phyloP scores from a whole-genome alignment of 148 eudicot genomes.

The Dianthus caryophyllus region DNA sequence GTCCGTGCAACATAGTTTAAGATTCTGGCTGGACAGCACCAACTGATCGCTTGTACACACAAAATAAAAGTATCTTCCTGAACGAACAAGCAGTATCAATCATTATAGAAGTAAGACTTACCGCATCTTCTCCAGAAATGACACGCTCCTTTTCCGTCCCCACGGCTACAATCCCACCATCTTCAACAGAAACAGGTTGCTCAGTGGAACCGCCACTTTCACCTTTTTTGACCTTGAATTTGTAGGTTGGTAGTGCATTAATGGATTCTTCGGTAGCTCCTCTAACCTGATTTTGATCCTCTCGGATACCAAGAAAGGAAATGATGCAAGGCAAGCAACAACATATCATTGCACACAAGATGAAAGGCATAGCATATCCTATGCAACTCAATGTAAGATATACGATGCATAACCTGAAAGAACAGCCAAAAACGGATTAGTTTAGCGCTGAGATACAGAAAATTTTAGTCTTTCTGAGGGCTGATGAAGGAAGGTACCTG shows the following conservation, averaged over 20 bases:
- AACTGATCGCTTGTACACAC: neutral
- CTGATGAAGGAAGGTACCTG: conserved; percentile 34
- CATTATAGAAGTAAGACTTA: conserved; percentile 31
- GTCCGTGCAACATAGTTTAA: too few species aligned
- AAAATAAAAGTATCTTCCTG: neutral
- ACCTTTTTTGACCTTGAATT: conserved; percentile 50
- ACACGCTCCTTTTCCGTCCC: conserved; percentile 68
- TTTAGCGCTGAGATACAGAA: neutral
- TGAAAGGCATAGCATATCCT: conserved; percentile 80
- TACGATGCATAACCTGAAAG: conserved; percentile 62
- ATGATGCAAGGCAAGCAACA: conserved; percentile 82
- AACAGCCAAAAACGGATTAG: conserved; percentile 8
- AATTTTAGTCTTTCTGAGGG: neutral
- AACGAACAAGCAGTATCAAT: neutral
- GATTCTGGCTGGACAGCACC: neutral
- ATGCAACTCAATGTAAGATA: conserved; percentile 68
- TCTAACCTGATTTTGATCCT: conserved; percentile 50
- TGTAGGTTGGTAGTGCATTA: conserved; percentile 60
- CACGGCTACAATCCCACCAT: conserved; percentile 56
- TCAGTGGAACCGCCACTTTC: conserved; percentile 27
- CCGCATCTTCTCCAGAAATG: conserved; percentile 80
- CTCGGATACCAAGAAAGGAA: conserved; percentile 61
- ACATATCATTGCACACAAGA: conserved; percentile 70
- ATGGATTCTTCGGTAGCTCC: conserved; percentile 72
- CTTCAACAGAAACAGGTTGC: conserved; percentile 34